Evolutionary conservation across 1,139 yeast species (phyloP).

Genomic region (Petasospora fabianii): DNA sequence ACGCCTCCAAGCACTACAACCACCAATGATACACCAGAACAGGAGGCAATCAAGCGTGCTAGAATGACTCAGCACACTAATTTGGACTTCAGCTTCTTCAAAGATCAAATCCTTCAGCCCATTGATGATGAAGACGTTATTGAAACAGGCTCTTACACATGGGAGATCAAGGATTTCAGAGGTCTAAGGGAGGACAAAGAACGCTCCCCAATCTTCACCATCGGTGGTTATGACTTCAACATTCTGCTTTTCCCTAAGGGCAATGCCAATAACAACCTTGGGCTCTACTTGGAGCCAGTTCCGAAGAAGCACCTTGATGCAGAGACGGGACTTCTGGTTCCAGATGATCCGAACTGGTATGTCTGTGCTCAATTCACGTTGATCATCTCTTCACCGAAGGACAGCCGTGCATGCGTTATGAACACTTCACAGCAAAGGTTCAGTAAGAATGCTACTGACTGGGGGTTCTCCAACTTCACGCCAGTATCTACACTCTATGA

Average conservation of each 20-base stretch:
- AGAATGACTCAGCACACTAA: neutral
- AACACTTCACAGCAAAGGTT: conserved; percentile 81
- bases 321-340: conserved; percentile 32
- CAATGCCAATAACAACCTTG: conserved; percentile 47
- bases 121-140: conserved; percentile 36
- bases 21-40: neutral
- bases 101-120: conserved; percentile 31
- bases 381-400: conserved; percentile 77
- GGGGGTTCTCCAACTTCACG: conserved; percentile 89
- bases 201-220: conserved; percentile 49
- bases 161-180: conserved; percentile 73
- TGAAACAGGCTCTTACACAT: conserved; percentile 46
- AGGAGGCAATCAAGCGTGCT: neutral
- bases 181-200: conserved; percentile 43
- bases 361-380: conserved; percentile 90
- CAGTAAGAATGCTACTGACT: conserved; percentile 72
- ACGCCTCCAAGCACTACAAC: neutral
- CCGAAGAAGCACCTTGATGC: conserved; percentile 27
- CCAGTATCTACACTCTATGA: conserved; percentile 50
- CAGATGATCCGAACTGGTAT: conserved; percentile 58
- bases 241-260: conserved; percentile 77
- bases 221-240: conserved; percentile 75
- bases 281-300: conserved; percentile 56
- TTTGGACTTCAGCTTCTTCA: conserved; percentile 16
- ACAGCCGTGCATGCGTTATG: conserved; percentile 57